Evolutionary conservation across 805 yeast species (phyloP), one percentile per base, ranked within the genome.

Genomic region (Priceomyces medius): DNA sequence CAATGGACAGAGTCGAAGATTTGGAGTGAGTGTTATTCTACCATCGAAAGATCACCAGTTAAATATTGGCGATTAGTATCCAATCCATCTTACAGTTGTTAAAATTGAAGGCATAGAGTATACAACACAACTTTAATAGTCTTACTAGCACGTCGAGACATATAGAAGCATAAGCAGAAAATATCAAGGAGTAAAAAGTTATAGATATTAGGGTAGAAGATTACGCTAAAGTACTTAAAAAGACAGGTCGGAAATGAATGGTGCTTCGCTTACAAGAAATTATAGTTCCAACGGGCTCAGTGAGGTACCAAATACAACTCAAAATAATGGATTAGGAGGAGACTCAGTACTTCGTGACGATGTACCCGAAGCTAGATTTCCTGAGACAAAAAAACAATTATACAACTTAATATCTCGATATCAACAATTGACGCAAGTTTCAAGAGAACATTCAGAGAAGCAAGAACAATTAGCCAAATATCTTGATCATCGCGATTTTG

Each of bases 381-480:
- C 69, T 4, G 45, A 46, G 24, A 43, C 62, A 4, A 59, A 53
- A 44, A 52, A 53, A 29, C 59, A 64, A 20, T 53, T 65, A 31
- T 49, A 42, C 35, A 55, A 47, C 17, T 42, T 65, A 10, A 50
- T 65, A 23, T 51, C 50, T n/a, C 56, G 56, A 20, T 65, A 64
- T 50, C 53, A 55, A 36, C 47, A 50, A 28, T 49, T 59, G 34
- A 41, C 47, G 38, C 43, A 43, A 28, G 32, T 36, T 27, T 42
- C 55, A 13, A 48, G 37, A 26, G 60, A 56, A 16, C 50, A 55
- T 16, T 41, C 48, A 27, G 57, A 47, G 9, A 46, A 48, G 37
- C 50, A 47, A 44, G 61, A 57, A 23, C 38, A 31, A 35, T 39
- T 27, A 20, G 19, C 29, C 24, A 33, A 19, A 20, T 40, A 33